Base-by-base conservation (phyloP, 495 filamentous ascomycete genomes). In the Haplographium delicatum region DNA sequence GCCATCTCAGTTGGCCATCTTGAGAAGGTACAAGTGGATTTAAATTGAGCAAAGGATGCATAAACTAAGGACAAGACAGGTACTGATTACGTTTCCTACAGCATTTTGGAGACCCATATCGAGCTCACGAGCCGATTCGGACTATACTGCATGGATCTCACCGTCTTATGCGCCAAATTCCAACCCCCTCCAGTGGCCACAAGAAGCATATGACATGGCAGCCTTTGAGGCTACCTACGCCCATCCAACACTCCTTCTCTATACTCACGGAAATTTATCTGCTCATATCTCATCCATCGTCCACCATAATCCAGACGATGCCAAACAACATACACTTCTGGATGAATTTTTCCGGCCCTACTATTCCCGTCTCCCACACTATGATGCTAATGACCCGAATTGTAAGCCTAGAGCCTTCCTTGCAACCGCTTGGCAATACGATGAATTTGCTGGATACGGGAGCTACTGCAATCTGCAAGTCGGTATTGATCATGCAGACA, bases 221-320 rank as follows among this genome's bases (percentile, higher is more conserved):
- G 78, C 85, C 2, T 72, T 95, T 16, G 73, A 79, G 0, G 51
- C 57, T 0, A 59, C 71, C 0, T 75, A 67, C 56, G 74, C 83
- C 4, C 91, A 95, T 28, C 87, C 93, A 10, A 96, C 90, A 2
- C 75, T 98, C 16, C 77, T 98, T 20, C 96, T 94, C 75, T 98
- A 98, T 72, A 82, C 83, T 51, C 89, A 85, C 60, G 93, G 91
- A 5, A 69, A 65, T 47, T 75, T 76, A 62, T 82, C 69, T 18
- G 62, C 58, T 53, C 71, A 65, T 53, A 61, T 79, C 10, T 69
- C 71, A 1, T 23, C 30, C 4, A 38, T 62, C 10, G 35, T 67
- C 19, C 60, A 63, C 3, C 59, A 71, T 13, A 44, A 20, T 0
- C 19, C 65, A 2, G 46, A 64, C 3, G 58, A 65, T 19, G 69